Percentiles rank a stretch among this genome's conserved stretches.
Evolutionary conservation across 352 stramenopile species (phyloP).

Genomic region (Phytophthora hybrid): DNA sequence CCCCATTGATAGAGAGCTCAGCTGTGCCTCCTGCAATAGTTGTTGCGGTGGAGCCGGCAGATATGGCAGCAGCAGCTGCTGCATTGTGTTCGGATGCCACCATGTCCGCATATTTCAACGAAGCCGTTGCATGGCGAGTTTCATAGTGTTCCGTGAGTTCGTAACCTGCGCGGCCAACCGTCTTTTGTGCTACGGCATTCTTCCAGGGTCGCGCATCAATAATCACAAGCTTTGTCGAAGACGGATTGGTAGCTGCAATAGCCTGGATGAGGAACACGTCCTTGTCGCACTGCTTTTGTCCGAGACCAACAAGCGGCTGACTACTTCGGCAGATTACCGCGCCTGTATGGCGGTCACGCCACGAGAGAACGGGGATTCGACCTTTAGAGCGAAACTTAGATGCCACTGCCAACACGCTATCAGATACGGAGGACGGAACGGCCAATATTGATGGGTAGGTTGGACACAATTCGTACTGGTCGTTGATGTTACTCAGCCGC

Average conservation of each 20-base stretch:
- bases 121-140: constrained; percentile 65
- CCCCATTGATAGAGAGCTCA: constrained; percentile 28
- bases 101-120: constrained; percentile 75
- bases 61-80: constrained; percentile 31
- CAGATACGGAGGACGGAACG: constrained; percentile 68
- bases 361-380: constrained; percentile 86
- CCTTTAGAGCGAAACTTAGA: constrained; percentile 89
- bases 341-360: constrained; percentile 74
- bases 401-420: constrained; percentile 67
- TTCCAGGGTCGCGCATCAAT: constrained; percentile 91
- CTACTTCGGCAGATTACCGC: constrained; percentile 85
- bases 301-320: constrained; percentile 85
- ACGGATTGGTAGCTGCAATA: constrained; percentile 80
- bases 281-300: constrained; percentile 84
- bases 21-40: constrained; percentile 4
- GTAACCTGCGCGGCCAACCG: constrained; percentile 87
- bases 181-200: constrained; percentile 92
- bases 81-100: constrained; percentile 48
- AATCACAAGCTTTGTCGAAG: constrained; percentile 87
- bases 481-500: constrained; percentile 77
- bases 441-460: constrained; percentile 86
- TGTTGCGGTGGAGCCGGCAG: constrained; percentile 7
- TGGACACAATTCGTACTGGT: constrained; percentile 70
- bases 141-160: constrained; percentile 90
- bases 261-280: constrained; percentile 88